Evolutionary conservation across 2,329 filamentous ascomycete species (phyloP), one percentile per base, ranked within the genome.

Genomic region (Dactylonectria macrodidyma): DNA sequence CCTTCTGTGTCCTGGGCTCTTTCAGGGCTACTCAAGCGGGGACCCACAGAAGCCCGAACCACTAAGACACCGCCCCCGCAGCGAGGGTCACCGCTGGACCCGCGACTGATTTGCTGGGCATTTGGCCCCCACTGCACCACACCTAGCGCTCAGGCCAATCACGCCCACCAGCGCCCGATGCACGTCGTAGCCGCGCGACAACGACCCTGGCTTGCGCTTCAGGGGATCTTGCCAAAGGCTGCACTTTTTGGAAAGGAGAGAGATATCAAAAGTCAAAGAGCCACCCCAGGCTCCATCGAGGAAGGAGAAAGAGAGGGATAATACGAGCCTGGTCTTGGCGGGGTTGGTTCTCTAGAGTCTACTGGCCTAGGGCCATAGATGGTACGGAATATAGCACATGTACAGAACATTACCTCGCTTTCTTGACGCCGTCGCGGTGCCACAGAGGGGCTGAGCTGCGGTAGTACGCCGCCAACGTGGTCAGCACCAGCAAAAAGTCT

Each of bases 141-240:
- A 9, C 46, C 36, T 16, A 41, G 44, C n/a, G 36, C 26, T 11
- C 30, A 55, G 19, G 12, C 73, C 73, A 75, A 75, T 75, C 34
- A 52, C n/a, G 44, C 11, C 2, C 7, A 30, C 51, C 47, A 71
- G 60, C 65, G 57, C 60, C 57, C 52, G 60, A 19, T 61, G 19
- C 46, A 69, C 38, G 47, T 57, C 56, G 58, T 76, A 76, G 74
- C 74, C 74, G 74, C 74, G 74, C 74, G 74, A 76, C 74, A 75
- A 76, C 60, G 56, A 73, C 67, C 62, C 57, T 34, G 19, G 70
- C 64, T 68, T 67, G 44, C 62, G 30, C 64, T 26, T 59, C 33
- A 52, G 41, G 52, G 58, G 38, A 47, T 46, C 50, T 24, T 41
- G 54, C 57, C 47, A 46, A 44, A 54, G 59, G 47, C 41, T 55